Evolutionary conservation across 1,284 basidiomycete species (phyloP).

Genomic region (Tremellales sp.): DNA sequence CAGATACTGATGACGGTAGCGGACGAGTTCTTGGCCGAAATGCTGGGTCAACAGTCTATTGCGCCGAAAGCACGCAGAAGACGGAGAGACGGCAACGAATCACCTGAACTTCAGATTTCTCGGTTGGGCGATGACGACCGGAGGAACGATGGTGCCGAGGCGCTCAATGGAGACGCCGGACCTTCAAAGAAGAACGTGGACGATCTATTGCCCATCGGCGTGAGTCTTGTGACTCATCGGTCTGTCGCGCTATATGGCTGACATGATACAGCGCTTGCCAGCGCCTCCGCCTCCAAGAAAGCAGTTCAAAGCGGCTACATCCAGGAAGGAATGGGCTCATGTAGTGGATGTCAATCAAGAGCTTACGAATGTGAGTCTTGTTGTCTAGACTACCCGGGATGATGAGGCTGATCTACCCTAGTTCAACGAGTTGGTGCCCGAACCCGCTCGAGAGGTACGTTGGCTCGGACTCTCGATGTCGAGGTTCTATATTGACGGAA

Average conservation of each 20-base stretch:
- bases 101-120: conserved; percentile 33
- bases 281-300: conserved; percentile 39
- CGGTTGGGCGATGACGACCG: conserved; percentile 33
- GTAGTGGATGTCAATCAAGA: conserved; percentile 89
- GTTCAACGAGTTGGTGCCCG: conserved; percentile 50
- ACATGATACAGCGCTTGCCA: conserved; percentile 39
- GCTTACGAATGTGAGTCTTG: conserved; percentile 60
- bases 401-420: conserved; percentile 9
- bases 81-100: conserved; percentile 29
- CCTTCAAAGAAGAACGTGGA: conserved; percentile 61
- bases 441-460: conserved; percentile 46
- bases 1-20: conserved; percentile 19
- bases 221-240: conserved; percentile 44
- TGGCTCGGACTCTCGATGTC: neutral
- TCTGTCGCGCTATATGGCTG: conserved; percentile 8
- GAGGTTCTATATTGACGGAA: neutral
- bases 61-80: conserved; percentile 37
- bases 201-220: conserved; percentile 72
- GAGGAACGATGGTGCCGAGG: conserved; percentile 12
- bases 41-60: conserved; percentile 39
- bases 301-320: conserved; percentile 45
- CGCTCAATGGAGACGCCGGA: conserved; percentile 11
- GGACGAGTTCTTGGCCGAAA: conserved; percentile 43
- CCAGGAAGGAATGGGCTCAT: conserved; percentile 96
- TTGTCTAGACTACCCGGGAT: neutral